Evolutionary conservation across 176 grass and related monocot genomes (phyloP).

Genomic region (Oryza longistaminata): DNA sequence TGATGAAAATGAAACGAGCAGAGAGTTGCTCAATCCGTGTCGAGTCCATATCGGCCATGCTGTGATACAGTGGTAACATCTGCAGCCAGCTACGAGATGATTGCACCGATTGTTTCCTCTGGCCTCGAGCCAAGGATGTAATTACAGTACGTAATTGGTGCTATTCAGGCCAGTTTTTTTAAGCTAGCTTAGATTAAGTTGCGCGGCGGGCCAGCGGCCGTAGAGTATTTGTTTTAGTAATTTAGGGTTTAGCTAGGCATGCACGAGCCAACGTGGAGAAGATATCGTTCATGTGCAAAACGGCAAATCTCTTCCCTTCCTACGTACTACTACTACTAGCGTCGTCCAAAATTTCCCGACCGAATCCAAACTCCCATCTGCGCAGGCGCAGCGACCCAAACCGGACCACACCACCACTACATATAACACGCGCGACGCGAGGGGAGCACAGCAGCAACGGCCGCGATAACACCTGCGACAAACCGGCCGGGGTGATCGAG

Average conservation of each 20-base stretch:
- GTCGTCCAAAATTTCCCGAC: neutral
- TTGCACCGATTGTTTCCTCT: neutral
- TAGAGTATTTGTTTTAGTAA: neutral
- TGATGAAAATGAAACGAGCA: neutral
- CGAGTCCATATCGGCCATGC: neutral
- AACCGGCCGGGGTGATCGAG: neutral
- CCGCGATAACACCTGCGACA: neutral
- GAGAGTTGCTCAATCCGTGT: neutral
- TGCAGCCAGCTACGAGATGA: neutral
- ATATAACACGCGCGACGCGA: slow-evolving; percentile 32
- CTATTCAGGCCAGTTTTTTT: no score
- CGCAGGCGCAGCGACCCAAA: neutral
- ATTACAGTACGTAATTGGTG: no score
- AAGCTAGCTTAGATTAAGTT: neutral
- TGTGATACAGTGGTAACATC: neutral
- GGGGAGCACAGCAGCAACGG: neutral
- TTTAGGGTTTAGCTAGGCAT: neutral
- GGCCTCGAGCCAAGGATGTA: neutral
- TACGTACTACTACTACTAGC: neutral
- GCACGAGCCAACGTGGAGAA: neutral
- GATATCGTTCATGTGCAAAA: neutral
- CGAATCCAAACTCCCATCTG: neutral
- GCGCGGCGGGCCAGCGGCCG: slow-evolving; percentile 22
- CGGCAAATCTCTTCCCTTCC: neutral
- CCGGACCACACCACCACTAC: slow-evolving; percentile 7